Evolutionary conservation across 805 yeast species (phyloP).

Genomic region (Candida insectorum): DNA sequence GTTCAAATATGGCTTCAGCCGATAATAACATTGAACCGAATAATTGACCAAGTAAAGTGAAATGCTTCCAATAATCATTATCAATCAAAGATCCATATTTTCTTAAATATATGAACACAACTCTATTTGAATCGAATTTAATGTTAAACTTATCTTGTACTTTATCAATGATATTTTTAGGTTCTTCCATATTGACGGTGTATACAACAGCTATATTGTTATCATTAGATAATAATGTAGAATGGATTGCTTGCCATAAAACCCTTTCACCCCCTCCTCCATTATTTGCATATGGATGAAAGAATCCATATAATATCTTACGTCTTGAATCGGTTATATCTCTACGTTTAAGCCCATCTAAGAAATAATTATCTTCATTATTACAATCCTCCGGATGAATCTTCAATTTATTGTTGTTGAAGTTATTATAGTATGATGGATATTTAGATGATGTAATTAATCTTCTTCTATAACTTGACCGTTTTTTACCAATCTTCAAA

Average conservation of each 20-base stretch:
- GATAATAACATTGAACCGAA: constrained; percentile 70
- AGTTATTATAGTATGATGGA: constrained; percentile 40
- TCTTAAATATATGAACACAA: constrained; percentile 60
- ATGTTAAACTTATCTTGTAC: constrained; percentile 58
- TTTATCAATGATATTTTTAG: constrained; percentile 46
- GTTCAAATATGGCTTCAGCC: constrained; percentile 62
- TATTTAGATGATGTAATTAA: constrained; percentile 31
- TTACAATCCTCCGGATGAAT: constrained; percentile 26
- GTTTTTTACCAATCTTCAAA: constrained; percentile 30
- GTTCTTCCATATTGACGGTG: constrained; percentile 59
- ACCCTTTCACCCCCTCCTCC: constrained; percentile 99
- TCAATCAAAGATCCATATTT: constrained; percentile 59
- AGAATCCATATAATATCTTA: constrained; percentile 66
- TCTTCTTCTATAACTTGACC: constrained; percentile 38
- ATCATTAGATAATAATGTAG: constrained; percentile 52
- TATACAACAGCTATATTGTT: constrained; percentile 65
- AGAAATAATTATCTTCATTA: constrained; percentile 19
- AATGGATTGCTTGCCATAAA: constrained; percentile 86
- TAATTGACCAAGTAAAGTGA: constrained; percentile 86
- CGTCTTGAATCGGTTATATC: constrained; percentile 37
- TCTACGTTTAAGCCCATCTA: constrained; percentile 25
- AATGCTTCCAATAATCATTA: constrained; percentile 67
- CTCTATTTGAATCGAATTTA: constrained; percentile 36
- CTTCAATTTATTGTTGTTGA: constrained; percentile 32
- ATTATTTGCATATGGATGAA: constrained; percentile 94